Conservation (phyloP, 345 rosid genomes). For the Ailanthus altissimus region DNA sequence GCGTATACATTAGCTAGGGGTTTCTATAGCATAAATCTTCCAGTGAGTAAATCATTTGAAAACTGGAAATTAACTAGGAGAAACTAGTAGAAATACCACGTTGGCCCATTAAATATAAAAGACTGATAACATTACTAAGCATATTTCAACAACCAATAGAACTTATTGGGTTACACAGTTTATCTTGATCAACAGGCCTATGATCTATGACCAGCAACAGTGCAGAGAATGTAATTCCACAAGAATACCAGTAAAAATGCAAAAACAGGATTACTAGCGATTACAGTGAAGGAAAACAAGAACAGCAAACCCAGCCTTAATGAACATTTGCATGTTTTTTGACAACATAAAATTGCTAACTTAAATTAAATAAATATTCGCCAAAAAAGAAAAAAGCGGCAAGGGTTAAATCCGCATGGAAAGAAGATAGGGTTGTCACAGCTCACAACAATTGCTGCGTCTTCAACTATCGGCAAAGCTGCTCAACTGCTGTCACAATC, state of each 20-base stretch:
- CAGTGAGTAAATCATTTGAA: too few relatives aligned
- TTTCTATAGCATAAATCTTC: too few relatives aligned
- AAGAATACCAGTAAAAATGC: background rate
- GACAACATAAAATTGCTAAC: slow-evolving; percentile 26
- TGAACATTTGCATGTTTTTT: slow-evolving; percentile 16
- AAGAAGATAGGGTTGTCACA: slow-evolving; percentile 1
- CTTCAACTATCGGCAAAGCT: slow-evolving; percentile 69
- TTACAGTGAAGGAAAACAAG: slow-evolving; percentile 10
- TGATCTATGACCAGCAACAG: background rate
- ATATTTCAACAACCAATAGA: background rate
- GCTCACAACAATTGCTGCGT: slow-evolving; percentile 14
- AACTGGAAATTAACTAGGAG: too few relatives aligned
- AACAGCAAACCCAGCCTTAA: slow-evolving; percentile 5
- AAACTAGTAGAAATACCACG: background rate
- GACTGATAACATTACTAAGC: background rate
- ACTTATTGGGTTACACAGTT: background rate
- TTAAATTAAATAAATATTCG: slow-evolving; percentile 14
- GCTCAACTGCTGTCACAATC: slow-evolving; percentile 90
- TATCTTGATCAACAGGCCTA: background rate
- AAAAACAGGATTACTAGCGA: background rate
- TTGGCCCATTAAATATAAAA: background rate
- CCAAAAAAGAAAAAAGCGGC: background rate
- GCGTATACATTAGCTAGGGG: too few relatives aligned
- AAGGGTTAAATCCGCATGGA: background rate
- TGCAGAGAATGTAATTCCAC: background rate